Conservation (phyloP, 257 asterid species). For the Phtheirospermum japonicum region DNA sequence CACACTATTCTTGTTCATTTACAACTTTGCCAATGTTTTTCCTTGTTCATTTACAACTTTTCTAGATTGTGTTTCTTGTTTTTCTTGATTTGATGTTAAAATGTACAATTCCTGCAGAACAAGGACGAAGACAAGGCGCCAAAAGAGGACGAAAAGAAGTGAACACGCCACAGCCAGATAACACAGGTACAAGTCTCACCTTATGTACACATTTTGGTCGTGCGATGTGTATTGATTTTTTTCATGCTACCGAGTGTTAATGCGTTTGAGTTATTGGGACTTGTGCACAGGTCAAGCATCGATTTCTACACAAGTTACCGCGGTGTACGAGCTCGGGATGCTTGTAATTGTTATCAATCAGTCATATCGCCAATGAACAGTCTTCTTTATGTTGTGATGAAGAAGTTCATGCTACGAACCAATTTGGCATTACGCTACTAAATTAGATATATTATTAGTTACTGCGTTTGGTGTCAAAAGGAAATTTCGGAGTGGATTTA, state of each 20-base stretch:
- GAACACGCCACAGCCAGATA: conserved; percentile 30
- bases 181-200: background rate
- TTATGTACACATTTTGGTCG: background rate
- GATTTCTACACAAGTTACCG: background rate
- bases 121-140: conserved; percentile 52
- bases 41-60: no score
- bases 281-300: conserved; percentile 21
- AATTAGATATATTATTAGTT: background rate
- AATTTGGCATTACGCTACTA: no score
- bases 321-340: background rate
- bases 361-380: background rate
- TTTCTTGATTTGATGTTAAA: background rate
- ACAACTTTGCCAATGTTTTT: no score
- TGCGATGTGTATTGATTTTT: background rate
- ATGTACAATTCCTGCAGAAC: conserved; percentile 32
- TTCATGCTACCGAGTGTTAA: background rate
- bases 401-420: background rate
- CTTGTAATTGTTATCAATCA: background rate
- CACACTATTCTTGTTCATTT: background rate
- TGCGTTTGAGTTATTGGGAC: background rate
- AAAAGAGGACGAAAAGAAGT: conserved; percentile 59
- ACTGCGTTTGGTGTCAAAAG: background rate
- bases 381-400: background rate
- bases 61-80: background rate
- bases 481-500: background rate